Percentiles rank a stretch among this genome's conserved stretches.
These are phyloP conservation scores for Calonectria naviculata DNA, from an alignment of 2,329 filamentous ascomycete genomes.

Conservation along the genomic window DNA sequence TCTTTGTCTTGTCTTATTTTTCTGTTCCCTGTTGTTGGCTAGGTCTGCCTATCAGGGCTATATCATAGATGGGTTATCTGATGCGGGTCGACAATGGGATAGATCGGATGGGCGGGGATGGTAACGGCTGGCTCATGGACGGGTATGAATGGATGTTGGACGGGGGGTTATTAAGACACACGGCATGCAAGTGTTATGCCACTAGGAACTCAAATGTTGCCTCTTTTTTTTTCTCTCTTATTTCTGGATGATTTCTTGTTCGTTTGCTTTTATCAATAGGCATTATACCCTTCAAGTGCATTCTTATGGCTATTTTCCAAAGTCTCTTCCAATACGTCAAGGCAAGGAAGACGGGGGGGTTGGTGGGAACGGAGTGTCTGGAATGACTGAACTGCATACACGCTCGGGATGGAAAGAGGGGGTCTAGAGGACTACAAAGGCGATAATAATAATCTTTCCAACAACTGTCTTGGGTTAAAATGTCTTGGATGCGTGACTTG, in stretches of 20 bases:
- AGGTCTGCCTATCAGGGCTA: conserved; percentile 12
- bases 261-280: conserved; percentile 39
- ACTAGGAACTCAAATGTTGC: conserved; percentile 23
- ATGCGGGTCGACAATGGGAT: conserved; percentile 31
- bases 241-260: conserved; percentile 25
- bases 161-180: conserved; percentile 18
- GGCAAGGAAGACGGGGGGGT: background rate
- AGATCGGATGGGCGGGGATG: conserved; percentile 21
- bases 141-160: conserved; percentile 34
- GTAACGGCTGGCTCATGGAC: conserved; percentile 11
- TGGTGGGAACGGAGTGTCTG: background rate
- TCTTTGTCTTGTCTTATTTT: conserved; percentile 8
- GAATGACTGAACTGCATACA: conserved; percentile 5
- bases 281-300: conserved; percentile 46
- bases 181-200: conserved; percentile 21
- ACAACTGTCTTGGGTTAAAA: background rate
- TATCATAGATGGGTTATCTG: conserved; percentile 35
- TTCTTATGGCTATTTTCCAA: conserved; percentile 28
- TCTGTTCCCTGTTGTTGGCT: conserved; percentile 16
- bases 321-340: background rate
- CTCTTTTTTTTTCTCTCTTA: conserved; percentile 27
- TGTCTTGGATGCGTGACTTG: background rate
- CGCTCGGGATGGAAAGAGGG: conserved; percentile 7
- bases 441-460: conserved; percentile 17
- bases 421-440: background rate